Evolutionary conservation across 2,329 filamentous ascomycete species (phyloP).

Genomic region (Botrytis fragariae): DNA sequence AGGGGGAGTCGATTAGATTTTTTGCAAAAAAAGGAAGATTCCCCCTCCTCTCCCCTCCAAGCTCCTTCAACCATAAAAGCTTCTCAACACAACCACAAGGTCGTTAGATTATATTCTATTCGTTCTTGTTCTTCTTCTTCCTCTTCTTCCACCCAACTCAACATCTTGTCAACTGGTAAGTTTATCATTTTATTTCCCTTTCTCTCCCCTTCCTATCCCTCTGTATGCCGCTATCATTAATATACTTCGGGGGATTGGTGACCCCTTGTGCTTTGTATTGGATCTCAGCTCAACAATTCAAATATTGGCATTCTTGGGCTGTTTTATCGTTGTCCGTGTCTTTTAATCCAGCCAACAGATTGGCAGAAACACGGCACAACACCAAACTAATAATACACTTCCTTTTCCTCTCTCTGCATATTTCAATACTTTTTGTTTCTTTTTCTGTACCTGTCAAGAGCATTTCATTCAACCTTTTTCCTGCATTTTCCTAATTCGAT

Average conservation of each 20-base stretch:
- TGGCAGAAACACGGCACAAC: not conserved
- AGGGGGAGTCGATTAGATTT: not conserved
- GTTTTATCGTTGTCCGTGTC: conserved; percentile 12
- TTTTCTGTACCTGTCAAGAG: not conserved
- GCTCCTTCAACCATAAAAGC: not conserved
- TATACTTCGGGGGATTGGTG: not conserved
- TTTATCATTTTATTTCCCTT: not conserved
- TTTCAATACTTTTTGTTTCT: not conserved
- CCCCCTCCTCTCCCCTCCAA: not conserved
- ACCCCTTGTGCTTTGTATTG: not conserved
- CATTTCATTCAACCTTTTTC: too few relatives aligned
- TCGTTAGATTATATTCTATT: not conserved
- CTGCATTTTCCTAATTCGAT: not conserved
- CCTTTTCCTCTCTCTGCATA: not conserved
- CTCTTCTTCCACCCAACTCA: not conserved
- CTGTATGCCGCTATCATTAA: too few relatives aligned
- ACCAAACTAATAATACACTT: not conserved
- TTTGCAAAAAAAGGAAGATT: not conserved
- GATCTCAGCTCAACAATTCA: conserved; percentile 4
- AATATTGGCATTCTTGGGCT: conserved; percentile 2
- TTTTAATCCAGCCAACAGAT: not conserved
- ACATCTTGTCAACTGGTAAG: not conserved
- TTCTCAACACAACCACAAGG: conserved; percentile 1
- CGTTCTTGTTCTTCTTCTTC: not conserved
- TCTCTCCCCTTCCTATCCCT: too few relatives aligned